A percentile compares a stretch with the other conserved stretches of the same genome.
phyloP scores from a whole-genome alignment of 352 stramenopile genomes.

The Globisporangium rhizosaccharum region DNA sequence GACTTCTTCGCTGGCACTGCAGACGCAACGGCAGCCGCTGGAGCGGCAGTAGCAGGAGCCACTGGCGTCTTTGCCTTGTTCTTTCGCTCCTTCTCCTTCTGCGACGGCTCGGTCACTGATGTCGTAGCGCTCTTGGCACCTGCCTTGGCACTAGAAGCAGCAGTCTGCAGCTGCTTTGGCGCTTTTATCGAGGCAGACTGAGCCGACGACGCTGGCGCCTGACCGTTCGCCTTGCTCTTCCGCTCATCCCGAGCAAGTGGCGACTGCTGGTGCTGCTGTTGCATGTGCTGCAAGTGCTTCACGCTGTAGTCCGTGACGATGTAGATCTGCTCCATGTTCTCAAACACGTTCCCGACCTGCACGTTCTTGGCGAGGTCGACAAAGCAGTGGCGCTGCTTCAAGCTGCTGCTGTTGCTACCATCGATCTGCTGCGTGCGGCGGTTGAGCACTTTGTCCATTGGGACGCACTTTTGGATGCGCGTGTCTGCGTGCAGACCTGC shows the following conservation, averaged over 20 bases:
- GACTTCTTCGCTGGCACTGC: slow-evolving; percentile 11
- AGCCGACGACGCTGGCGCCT: slow-evolving; percentile 1
- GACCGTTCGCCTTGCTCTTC: slow-evolving; percentile 9
- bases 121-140: slow-evolving; percentile 2
- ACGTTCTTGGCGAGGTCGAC: slow-evolving; percentile 77
- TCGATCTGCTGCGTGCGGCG: slow-evolving; percentile 26
- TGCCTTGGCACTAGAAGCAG: not conserved
- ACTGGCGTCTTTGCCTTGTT: slow-evolving; percentile 19
- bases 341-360: slow-evolving; percentile 68
- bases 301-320: slow-evolving; percentile 32
- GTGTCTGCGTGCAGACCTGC: slow-evolving; percentile 37
- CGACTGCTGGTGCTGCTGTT: slow-evolving; percentile 1
- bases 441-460: slow-evolving; percentile 44
- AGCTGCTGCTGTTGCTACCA: slow-evolving; percentile 10
- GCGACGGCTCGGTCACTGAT: not conserved
- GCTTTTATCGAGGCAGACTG: not conserved
- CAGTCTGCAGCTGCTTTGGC: too few relatives aligned
- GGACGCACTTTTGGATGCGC: slow-evolving; percentile 72
- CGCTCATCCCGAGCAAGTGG: not conserved
- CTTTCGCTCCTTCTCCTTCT: slow-evolving; percentile 17
- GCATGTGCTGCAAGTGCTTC: slow-evolving; percentile 4
- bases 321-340: slow-evolving; percentile 79
- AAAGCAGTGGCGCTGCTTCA: slow-evolving; percentile 35
- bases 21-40: not conserved
- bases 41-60: slow-evolving; percentile 10